Evolutionary conservation across 305 asterid species (phyloP).

Genomic region (Striga hermonthica): DNA sequence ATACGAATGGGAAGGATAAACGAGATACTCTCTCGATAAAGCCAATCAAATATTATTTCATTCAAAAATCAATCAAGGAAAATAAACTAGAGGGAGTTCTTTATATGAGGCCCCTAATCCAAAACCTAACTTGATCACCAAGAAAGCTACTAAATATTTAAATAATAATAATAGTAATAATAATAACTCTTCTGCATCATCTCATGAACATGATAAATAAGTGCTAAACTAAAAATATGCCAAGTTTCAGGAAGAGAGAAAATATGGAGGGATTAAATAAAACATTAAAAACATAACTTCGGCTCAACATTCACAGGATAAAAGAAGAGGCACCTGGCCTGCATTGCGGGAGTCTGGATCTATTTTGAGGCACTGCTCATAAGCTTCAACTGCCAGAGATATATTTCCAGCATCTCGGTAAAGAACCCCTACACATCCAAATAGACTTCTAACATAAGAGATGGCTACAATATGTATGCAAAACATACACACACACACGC

Average conservation of each 20-base stretch:
- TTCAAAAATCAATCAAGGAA: background rate
- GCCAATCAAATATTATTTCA: conserved; percentile 1
- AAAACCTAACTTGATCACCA: too few species aligned
- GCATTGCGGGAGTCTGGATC: conserved; percentile 99
- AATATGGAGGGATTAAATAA: background rate
- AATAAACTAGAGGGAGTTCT: too few species aligned
- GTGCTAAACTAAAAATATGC: conserved; percentile 3
- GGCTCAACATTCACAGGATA: conserved; percentile 23
- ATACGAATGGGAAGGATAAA: too few species aligned
- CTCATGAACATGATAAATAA: conserved; percentile 16
- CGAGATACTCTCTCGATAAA: too few species aligned
- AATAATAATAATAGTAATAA: conserved; percentile 4
- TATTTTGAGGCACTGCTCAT: conserved; percentile 96
- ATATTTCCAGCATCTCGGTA: conserved; percentile 98
- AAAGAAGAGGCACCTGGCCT: conserved; percentile 70
- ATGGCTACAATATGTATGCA: conserved; percentile 22
- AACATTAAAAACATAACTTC: background rate
- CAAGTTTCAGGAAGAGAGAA: conserved; percentile 20
- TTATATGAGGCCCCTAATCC: too few species aligned
- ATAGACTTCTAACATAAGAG: conserved; percentile 5
- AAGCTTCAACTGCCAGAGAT: conserved; percentile 95
- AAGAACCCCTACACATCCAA: conserved; percentile 73
- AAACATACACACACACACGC: background rate
- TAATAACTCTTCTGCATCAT: conserved; percentile 19
- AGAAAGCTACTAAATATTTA: background rate